A percentile compares a stretch with the other conserved stretches of the same genome.
Evolutionary conservation across 306 rosid genomes (phyloP).

Genomic region (Oxytropis ochrocephala): DNA sequence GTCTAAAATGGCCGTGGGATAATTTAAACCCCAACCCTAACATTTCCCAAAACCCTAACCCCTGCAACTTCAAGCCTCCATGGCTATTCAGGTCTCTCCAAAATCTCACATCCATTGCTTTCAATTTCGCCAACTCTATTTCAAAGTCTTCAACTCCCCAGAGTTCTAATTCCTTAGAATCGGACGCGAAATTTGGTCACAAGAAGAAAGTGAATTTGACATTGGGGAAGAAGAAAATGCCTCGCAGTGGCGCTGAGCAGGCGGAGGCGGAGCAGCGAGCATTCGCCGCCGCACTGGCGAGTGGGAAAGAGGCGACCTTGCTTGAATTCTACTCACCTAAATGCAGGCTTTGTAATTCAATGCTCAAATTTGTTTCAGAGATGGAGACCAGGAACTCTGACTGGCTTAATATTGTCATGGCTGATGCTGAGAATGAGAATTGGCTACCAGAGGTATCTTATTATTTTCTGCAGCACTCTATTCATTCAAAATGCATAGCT

Average conservation of each 20-base stretch:
- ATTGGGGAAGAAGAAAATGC: conserved; percentile 13
- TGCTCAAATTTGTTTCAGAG: conserved; percentile 52
- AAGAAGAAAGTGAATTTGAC: conserved; percentile 15
- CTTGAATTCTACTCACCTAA: conserved; percentile 85
- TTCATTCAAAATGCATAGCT: background rate
- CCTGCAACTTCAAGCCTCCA: conserved; percentile 61
- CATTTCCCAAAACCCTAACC: conserved; percentile 22
- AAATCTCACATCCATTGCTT: conserved; percentile 48
- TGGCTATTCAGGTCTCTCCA: conserved; percentile 76
- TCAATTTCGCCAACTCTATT: conserved; percentile 37
- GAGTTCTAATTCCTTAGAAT: conserved; percentile 21
- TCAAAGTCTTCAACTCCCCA: conserved; percentile 34
- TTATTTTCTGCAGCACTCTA: background rate
- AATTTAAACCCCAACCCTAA: conserved; percentile 18
- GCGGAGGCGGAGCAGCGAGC: conserved; percentile 83
- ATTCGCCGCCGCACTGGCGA: conserved; percentile 73
- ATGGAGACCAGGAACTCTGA: conserved; percentile 56
- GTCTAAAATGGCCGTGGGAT: conserved; percentile 86
- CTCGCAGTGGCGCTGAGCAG: conserved; percentile 31
- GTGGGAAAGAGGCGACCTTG: conserved; percentile 67
- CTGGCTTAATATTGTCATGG: conserved; percentile 85
- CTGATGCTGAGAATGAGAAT: conserved; percentile 80
- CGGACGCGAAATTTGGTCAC: background rate
- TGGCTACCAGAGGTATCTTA: conserved; percentile 67
- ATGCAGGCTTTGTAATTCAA: conserved; percentile 74